phyloP scores from a whole-genome alignment of 805 yeast genomes.

The Tetrapisispora taiwanensis region DNA sequence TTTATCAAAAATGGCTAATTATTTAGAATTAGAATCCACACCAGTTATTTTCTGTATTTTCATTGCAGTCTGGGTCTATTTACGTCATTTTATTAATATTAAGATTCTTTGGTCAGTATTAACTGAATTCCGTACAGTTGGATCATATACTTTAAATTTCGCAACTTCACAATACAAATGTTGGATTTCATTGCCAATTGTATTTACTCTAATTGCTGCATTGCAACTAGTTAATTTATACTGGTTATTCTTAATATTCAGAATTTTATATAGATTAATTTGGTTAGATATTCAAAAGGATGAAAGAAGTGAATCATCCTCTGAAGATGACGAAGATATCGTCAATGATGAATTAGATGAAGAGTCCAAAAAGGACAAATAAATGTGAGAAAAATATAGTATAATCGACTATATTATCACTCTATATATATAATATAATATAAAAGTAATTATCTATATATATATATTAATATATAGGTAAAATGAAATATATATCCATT shows the following conservation, averaged over 20 bases:
- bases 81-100: constrained; percentile 73
- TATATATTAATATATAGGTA: too few relatives aligned
- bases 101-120: constrained; percentile 66
- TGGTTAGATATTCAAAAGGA: constrained; percentile 49
- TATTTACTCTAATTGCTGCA: constrained; percentile 60
- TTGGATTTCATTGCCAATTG: constrained; percentile 82
- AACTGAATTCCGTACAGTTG: constrained; percentile 74
- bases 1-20: constrained; percentile 66
- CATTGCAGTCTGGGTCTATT: constrained; percentile 62
- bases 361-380: background rate
- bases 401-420: too few relatives aligned
- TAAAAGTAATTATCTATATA: too few relatives aligned
- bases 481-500: too few relatives aligned
- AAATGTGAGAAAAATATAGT: too few relatives aligned
- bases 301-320: constrained; percentile 48
- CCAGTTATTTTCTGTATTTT: constrained; percentile 35
- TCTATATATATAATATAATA: too few relatives aligned
- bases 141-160: constrained; percentile 68
- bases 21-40: constrained; percentile 45
- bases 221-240: constrained; percentile 71
- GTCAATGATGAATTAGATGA: constrained; percentile 5
- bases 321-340: constrained; percentile 49
- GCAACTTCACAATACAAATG: constrained; percentile 84
- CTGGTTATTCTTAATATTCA: constrained; percentile 71
- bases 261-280: constrained; percentile 57